Conservation (phyloP, 345 rosid genomes). For the Corymbia maculata region DNA sequence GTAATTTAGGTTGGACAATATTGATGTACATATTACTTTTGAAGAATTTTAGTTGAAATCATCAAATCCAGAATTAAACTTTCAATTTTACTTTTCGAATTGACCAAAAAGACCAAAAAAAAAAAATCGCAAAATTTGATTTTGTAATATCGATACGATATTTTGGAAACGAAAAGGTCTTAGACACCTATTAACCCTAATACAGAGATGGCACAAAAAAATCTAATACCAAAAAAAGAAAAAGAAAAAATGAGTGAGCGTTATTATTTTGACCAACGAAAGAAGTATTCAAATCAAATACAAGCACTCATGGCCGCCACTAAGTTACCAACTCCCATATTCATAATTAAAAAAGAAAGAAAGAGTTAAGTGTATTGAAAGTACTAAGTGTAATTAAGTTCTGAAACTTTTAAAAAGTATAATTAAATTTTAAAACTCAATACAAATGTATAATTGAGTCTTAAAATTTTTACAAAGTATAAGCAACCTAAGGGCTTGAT, state of each 20-base stretch:
- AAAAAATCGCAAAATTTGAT: neutral
- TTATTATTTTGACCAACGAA: neutral
- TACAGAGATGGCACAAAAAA: neutral
- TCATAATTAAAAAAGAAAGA: neutral
- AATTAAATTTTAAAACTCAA: too few relatives aligned
- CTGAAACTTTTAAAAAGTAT: too few relatives aligned
- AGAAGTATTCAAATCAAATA: neutral
- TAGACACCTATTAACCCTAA: neutral
- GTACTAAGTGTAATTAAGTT: too few relatives aligned
- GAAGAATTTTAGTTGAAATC: neutral
- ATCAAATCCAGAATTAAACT: neutral
- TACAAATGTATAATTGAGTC: too few relatives aligned
- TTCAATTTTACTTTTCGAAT: neutral
- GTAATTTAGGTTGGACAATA: too few relatives aligned
- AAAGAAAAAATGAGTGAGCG: neutral
- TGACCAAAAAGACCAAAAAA: too few relatives aligned
- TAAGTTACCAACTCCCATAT: neutral
- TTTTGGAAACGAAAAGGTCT: neutral
- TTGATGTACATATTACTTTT: neutral
- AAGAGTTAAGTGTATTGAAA: neutral
- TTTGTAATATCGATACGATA: neutral
- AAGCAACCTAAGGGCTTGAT: too few relatives aligned
- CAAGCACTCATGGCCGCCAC: neutral
- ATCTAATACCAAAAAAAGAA: neutral
- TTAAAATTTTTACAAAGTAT: too few relatives aligned